These are phyloP conservation scores for Globisporangium uncinulatum DNA, from an alignment of 352 stramenopile species.

Conservation along the genomic window DNA sequence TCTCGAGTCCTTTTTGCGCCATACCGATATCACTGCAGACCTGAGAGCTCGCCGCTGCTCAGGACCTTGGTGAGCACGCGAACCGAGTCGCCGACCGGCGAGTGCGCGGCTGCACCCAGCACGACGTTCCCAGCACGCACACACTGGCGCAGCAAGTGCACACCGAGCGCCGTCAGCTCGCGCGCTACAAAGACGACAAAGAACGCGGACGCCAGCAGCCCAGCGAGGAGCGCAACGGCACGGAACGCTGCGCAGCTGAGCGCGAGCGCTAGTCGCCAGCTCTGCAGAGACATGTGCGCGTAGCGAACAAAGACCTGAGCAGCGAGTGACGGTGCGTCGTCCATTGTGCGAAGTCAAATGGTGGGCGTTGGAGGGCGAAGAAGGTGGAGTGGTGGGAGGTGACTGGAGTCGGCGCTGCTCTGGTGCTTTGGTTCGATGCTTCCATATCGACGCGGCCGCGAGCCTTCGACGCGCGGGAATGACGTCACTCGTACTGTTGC, in stretches of 20 bases:
- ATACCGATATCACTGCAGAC: not conserved
- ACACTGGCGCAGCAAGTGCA: conserved; percentile 5
- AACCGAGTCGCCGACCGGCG: conserved; percentile 4
- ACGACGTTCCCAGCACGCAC: not conserved
- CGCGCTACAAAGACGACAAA: conserved; percentile 9
- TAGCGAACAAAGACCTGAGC: conserved; percentile 3
- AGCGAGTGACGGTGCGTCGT: not conserved
- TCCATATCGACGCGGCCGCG: not conserved
- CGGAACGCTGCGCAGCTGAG: conserved; percentile 1
- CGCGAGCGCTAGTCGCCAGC: conserved; percentile 10
- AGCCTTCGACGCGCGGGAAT: not conserved
- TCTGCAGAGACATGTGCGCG: conserved; percentile 4
- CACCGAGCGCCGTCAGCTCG: not conserved
- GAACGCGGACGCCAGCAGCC: conserved; percentile 7
- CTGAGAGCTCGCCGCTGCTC: conserved; percentile 11
- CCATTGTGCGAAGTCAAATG: not conserved
- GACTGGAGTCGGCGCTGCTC: not conserved
- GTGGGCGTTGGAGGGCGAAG: not conserved
- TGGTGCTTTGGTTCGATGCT: not conserved
- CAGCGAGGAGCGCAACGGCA: not conserved
- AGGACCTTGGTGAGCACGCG: conserved; percentile 8
- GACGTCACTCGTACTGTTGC: not conserved
- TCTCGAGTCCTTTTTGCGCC: not conserved
- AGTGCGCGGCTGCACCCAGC: conserved; percentile 4
- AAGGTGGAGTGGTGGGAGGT: not conserved